A percentile compares a stretch with the other conserved stretches of the same genome.
phyloP scores from a whole-genome alignment of 345 rosid species.

The Eutrema japonicum region DNA sequence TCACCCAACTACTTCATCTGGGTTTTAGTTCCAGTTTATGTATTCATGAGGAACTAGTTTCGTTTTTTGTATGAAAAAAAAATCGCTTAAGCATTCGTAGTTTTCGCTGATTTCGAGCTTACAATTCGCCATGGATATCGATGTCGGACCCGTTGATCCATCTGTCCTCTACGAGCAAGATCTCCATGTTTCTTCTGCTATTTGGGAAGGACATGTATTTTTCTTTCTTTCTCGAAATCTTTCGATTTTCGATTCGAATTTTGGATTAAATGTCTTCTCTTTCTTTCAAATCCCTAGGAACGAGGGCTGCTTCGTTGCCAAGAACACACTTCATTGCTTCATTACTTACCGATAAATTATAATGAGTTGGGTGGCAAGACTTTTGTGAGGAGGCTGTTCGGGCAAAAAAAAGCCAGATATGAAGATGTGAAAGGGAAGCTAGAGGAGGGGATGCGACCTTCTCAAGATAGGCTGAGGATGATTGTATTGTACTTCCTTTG shows the following conservation, averaged over 20 bases:
- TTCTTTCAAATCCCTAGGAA: slow-evolving; percentile 46
- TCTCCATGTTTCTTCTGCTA: slow-evolving; percentile 48
- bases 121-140: slow-evolving; percentile 39
- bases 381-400: no score
- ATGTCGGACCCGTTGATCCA: slow-evolving; percentile 50
- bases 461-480: no score
- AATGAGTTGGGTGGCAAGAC: no score
- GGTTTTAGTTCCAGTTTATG: background rate
- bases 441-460: no score
- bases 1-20: background rate
- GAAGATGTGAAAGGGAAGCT: no score
- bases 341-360: no score
- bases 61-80: background rate
- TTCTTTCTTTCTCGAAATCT: background rate
- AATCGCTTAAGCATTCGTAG: background rate
- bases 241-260: background rate
- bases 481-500: no score
- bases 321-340: slow-evolving; percentile 72
- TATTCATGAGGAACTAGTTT: background rate
- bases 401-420: no score
- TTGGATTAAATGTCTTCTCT: background rate
- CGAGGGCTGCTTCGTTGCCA: slow-evolving; percentile 79
- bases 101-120: background rate
- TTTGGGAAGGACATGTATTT: slow-evolving; percentile 49
- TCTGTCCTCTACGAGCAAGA: slow-evolving; percentile 45